Evolutionary conservation across 805 yeast species (phyloP).

Genomic region (Saturnispora zaruensis): DNA sequence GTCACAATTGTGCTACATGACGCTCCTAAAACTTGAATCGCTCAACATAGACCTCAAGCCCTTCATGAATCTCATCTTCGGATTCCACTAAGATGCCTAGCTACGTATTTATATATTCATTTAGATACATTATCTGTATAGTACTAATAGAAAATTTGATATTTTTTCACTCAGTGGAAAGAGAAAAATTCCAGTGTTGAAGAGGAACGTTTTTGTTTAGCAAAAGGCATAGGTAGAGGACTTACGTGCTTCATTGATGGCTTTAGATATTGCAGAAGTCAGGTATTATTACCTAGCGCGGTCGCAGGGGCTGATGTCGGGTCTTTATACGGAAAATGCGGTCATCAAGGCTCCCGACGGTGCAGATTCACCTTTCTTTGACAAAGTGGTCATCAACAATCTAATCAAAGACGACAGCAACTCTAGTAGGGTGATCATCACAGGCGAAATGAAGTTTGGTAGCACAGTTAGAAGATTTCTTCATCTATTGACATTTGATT

Average conservation of each 20-base stretch:
- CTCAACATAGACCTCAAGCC: neutral
- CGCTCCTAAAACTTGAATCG: neutral
- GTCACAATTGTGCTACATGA: slow-evolving; percentile 6
- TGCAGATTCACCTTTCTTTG: neutral
- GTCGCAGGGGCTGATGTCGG: neutral
- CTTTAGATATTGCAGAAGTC: neutral
- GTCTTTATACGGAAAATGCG: neutral
- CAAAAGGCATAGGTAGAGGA: neutral
- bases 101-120: neutral
- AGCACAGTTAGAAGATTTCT: neutral
- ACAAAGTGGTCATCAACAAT: neutral
- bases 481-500: neutral
- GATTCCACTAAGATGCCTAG: neutral
- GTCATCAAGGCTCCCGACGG: neutral
- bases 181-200: neutral
- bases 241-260: slow-evolving; percentile 1
- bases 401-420: neutral
- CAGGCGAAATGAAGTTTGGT: neutral
- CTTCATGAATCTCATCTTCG: slow-evolving; percentile 17
- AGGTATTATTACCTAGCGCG: neutral
- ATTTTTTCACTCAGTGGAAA: neutral
- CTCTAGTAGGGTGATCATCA: neutral
- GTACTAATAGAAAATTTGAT: neutral
- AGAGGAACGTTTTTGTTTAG: neutral
- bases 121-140: neutral